Evolutionary conservation across 805 yeast genomes (phyloP).

Genomic region (Kazachstania bromeliacearum): DNA sequence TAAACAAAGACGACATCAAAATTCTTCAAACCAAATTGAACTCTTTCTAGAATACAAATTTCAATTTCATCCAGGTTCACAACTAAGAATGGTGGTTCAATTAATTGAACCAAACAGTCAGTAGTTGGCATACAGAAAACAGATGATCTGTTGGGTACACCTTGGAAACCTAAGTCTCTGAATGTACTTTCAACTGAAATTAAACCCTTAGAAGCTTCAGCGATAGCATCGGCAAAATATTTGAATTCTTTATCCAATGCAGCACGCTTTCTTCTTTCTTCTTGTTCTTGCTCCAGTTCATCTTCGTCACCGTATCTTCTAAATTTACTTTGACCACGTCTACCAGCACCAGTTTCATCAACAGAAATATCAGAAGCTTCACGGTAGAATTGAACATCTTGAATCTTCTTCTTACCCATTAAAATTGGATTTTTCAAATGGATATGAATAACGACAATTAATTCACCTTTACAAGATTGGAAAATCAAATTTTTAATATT

Average conservation of each 20-base stretch:
- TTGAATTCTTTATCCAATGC: constrained; percentile 87
- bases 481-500: constrained; percentile 90
- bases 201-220: constrained; percentile 76
- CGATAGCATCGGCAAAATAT: constrained; percentile 78
- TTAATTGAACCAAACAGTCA: constrained; percentile 87
- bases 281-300: constrained; percentile 96
- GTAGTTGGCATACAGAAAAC: constrained; percentile 95
- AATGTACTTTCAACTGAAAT: constrained; percentile 89
- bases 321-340: constrained; percentile 59
- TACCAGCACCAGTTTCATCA: constrained; percentile 93
- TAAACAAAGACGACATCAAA: constrained; percentile 95
- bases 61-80: constrained; percentile 87
- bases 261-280: constrained; percentile 87
- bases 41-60: constrained; percentile 91
- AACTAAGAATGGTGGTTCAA: constrained; percentile 92
- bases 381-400: constrained; percentile 90
- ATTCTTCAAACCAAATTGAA: constrained; percentile 92
- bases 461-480: constrained; percentile 93
- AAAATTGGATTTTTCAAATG: constrained; percentile 88
- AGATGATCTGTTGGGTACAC: constrained; percentile 93
- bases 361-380: constrained; percentile 94
- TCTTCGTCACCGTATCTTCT: constrained; percentile 95
- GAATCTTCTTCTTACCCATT: constrained; percentile 92
- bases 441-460: constrained; percentile 84
- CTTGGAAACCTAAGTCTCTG: constrained; percentile 92